A percentile compares a stretch with the other conserved stretches of the same genome.
phyloP scores from a whole-genome alignment of 1,284 basidiomycete species.

The Cystobasidium slooffiae region DNA sequence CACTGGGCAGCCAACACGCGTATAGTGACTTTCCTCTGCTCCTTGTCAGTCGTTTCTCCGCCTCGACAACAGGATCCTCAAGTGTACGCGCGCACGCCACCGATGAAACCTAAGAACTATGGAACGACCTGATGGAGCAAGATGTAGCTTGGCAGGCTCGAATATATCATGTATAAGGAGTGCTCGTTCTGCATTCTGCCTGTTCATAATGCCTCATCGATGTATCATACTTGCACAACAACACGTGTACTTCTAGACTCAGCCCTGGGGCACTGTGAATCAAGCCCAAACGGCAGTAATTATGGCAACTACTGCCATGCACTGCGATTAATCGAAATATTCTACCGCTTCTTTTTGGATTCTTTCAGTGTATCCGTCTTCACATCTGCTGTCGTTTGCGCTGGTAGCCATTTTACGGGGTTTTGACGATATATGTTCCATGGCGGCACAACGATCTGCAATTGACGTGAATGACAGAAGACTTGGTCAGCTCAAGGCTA shows the following conservation, averaged over 20 bases:
- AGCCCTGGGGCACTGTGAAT: no score
- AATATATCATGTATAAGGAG: no score
- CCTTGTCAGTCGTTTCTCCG: not conserved
- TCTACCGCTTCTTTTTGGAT: slow-evolving; percentile 23
- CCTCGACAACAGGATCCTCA: not conserved
- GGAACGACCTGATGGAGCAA: not conserved
- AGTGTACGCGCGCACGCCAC: not conserved
- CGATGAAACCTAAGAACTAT: not conserved
- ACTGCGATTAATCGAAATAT: not conserved
- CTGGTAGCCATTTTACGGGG: slow-evolving; percentile 46
- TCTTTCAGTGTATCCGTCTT: slow-evolving; percentile 13
- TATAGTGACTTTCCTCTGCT: not conserved
- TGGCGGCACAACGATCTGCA: slow-evolving; percentile 45
- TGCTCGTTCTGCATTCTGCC: no score
- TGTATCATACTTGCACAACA: not conserved
- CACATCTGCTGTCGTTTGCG: slow-evolving; percentile 32
- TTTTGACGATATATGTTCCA: slow-evolving; percentile 46
- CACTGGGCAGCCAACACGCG: no score
- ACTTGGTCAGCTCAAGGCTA: not conserved
- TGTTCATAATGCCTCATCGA: no score
- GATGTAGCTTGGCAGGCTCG: no score
- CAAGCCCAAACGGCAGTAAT: no score
- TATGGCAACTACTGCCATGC: not conserved
- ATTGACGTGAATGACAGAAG: not conserved
- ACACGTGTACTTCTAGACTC: not conserved